Evolutionary conservation across 2,329 filamentous ascomycete genomes (phyloP).

Genomic region (Cytospora piceicola): DNA sequence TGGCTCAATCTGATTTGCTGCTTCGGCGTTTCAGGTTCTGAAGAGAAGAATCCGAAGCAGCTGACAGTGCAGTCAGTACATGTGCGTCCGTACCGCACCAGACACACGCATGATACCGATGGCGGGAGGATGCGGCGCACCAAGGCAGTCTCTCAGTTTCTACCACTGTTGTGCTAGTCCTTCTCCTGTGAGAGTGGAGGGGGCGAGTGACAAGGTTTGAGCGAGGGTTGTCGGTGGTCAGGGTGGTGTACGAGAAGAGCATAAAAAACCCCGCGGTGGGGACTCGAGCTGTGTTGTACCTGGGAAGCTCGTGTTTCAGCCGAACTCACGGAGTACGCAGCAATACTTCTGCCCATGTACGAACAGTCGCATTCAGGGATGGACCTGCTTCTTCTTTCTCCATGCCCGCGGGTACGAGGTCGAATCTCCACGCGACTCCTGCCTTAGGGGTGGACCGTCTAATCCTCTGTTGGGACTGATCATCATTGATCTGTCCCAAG

Average conservation of each 20-base stretch:
- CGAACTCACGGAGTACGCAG: constrained; percentile 7
- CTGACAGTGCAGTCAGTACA: constrained; percentile 1
- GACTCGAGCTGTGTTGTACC: constrained; percentile 3
- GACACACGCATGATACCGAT: too few relatives aligned
- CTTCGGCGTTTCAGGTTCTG: constrained; percentile 27
- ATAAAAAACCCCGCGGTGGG: not conserved
- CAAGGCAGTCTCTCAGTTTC: not conserved
- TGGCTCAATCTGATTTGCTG: constrained; percentile 18
- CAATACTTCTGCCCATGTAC: too few relatives aligned
- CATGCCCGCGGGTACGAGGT: not conserved
- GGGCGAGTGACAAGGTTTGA: constrained; percentile 9
- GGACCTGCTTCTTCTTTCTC: not conserved
- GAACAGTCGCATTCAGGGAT: not conserved
- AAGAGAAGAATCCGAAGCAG: constrained; percentile 29
- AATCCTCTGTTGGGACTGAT: not conserved
- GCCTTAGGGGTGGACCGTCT: not conserved
- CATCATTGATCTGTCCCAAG: not conserved
- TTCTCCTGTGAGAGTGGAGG: constrained; percentile 12
- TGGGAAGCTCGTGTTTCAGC: constrained; percentile 19
- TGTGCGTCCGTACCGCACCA: not conserved
- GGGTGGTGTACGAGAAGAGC: not conserved
- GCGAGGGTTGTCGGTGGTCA: not conserved
- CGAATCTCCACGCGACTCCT: not conserved
- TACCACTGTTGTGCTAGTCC: too few relatives aligned
- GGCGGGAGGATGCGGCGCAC: not conserved